Conservation (phyloP, 2,329 filamentous ascomycete species). For the Rachicladosporium sp. region DNA sequence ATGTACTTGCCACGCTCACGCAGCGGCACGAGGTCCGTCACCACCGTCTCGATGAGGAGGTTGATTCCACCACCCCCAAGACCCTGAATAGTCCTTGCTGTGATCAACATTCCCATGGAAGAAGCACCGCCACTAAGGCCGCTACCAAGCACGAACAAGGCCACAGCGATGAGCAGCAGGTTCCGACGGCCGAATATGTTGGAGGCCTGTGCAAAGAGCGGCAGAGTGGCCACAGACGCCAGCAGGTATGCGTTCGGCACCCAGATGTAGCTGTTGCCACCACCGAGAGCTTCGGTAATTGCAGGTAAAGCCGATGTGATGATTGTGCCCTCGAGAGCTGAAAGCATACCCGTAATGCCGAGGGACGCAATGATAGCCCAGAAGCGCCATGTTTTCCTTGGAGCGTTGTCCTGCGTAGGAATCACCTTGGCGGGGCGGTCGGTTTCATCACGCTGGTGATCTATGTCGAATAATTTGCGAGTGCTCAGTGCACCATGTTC, state of each 20-base stretch:
- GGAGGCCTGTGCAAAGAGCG: conserved; percentile 6
- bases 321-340: conserved; percentile 27
- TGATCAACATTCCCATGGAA: conserved; percentile 36
- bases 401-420: too few relatives aligned
- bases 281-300: conserved; percentile 24
- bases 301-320: conserved; percentile 31
- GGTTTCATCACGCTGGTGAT: too few relatives aligned
- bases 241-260: conserved; percentile 24
- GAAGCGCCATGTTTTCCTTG: conserved; percentile 10
- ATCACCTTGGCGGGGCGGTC: too few relatives aligned
- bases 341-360: conserved; percentile 19
- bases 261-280: conserved; percentile 26
- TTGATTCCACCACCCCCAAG: conserved; percentile 35
- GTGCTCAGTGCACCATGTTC: too few relatives aligned
- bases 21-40: conserved; percentile 40
- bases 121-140: conserved; percentile 39
- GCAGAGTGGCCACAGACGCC: conserved; percentile 4
- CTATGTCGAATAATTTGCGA: too few relatives aligned
- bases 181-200: conserved; percentile 11
- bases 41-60: conserved; percentile 36
- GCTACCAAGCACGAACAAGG: conserved; percentile 41
- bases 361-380: conserved; percentile 21
- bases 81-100: conserved; percentile 43
- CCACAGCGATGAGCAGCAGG: conserved; percentile 29
- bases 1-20: conserved; percentile 34